Evolutionary conservation across 345 rosid genomes (phyloP).

Genomic region (Raphanus sativus): DNA sequence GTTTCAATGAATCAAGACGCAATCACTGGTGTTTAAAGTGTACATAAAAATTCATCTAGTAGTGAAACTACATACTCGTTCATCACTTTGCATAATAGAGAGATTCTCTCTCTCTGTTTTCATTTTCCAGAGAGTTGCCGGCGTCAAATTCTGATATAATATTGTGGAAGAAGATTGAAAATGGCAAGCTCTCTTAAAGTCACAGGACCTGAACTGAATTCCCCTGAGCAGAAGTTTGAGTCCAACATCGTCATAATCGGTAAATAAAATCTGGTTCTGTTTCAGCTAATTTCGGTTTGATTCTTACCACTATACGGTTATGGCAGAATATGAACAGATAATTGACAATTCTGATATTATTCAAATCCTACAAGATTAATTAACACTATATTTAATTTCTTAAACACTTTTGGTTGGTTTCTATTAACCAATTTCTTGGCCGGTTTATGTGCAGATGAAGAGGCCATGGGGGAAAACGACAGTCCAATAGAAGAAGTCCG

Average conservation of each 20-base stretch:
- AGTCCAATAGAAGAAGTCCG: slow-evolving; percentile 65
- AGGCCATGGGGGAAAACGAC: slow-evolving; percentile 41
- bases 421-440: background rate
- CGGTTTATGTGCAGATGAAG: slow-evolving; percentile 16
- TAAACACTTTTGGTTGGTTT: background rate
- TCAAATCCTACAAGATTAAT: background rate
- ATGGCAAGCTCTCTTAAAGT: slow-evolving; percentile 21
- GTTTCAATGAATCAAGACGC: background rate
- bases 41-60: background rate
- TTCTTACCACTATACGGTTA: background rate
- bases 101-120: background rate
- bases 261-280: slow-evolving; percentile 6
- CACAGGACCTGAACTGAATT: slow-evolving; percentile 1
- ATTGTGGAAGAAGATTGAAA: slow-evolving; percentile 1
- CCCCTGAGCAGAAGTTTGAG: slow-evolving; percentile 15
- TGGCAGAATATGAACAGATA: background rate
- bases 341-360: background rate
- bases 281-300: background rate
- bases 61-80: background rate
- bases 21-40: background rate
- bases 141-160: background rate
- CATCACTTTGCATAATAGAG: background rate
- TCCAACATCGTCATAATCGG: slow-evolving; percentile 29
- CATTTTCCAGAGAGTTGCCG: background rate
- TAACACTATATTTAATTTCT: background rate